Conservation (phyloP, 371 early-diverging fungal genomes). For the Zopfochytrium polystomum region DNA sequence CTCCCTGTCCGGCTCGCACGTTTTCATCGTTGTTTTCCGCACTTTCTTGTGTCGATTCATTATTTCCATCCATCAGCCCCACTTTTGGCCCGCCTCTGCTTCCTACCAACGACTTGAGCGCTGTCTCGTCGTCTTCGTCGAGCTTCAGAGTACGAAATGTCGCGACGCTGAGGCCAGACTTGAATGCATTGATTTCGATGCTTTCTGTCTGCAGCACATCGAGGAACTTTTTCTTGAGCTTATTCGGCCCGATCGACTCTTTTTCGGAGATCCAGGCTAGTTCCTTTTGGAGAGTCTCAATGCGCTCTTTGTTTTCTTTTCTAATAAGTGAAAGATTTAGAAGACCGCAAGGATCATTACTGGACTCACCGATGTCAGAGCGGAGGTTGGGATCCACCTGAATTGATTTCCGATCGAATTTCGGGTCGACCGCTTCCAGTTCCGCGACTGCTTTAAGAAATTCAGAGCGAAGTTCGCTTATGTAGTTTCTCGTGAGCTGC, state of each 20-base stretch:
- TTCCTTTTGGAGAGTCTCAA: constrained; percentile 43
- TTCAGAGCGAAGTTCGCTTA: constrained; percentile 46
- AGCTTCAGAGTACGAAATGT: constrained; percentile 48
- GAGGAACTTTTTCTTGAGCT: constrained; percentile 47
- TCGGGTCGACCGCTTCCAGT: constrained; percentile 31
- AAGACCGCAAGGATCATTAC: too few species aligned
- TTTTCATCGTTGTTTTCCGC: neutral
- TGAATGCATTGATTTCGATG: constrained; percentile 39
- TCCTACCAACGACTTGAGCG: constrained; percentile 20
- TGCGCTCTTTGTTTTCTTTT: constrained; percentile 22
- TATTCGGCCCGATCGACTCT: constrained; percentile 45
- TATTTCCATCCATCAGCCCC: constrained; percentile 4
- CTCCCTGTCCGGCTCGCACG: constrained; percentile 4
- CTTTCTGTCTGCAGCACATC: constrained; percentile 45
- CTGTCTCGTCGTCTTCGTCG: constrained; percentile 29
- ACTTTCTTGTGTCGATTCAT: neutral
- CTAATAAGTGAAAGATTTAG: neutral
- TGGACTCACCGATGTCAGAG: constrained; percentile 38
- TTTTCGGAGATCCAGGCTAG: constrained; percentile 52
- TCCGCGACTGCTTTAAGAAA: constrained; percentile 41
- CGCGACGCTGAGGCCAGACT: constrained; percentile 30
- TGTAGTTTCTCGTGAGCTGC: constrained; percentile 41
- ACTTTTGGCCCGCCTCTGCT: too few species aligned
- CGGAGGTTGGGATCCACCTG: constrained; percentile 47
- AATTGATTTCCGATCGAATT: constrained; percentile 20